A percentile compares a stretch with the other conserved stretches of the same genome.
phyloP scores from a whole-genome alignment of 2,329 filamentous ascomycete genomes.

The Cyphellophora attinorum region DNA sequence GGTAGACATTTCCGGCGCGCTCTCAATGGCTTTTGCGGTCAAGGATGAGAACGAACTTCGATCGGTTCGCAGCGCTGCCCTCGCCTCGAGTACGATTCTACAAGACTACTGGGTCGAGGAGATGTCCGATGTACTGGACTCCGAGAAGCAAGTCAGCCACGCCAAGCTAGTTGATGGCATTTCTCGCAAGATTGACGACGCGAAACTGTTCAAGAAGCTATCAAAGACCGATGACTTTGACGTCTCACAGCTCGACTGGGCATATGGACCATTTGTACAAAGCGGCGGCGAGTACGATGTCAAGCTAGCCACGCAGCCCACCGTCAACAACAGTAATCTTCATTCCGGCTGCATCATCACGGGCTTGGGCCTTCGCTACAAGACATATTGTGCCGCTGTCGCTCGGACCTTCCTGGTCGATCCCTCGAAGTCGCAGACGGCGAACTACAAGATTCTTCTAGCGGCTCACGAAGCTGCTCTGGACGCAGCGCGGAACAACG shows the following conservation, averaged over 20 bases:
- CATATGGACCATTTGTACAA: conserved; percentile 80
- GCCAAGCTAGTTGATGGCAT: conserved; percentile 77
- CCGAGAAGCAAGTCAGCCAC: conserved; percentile 95
- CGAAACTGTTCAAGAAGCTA: conserved; percentile 82
- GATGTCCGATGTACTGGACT: conserved; percentile 91
- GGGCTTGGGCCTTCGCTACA: conserved; percentile 85
- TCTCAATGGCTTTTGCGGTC: conserved; percentile 80
- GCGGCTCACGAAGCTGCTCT: conserved; percentile 81
- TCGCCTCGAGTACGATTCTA: conserved; percentile 89
- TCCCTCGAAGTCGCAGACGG: conserved; percentile 91
- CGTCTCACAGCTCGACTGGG: conserved; percentile 83
- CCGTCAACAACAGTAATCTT: conserved; percentile 63
- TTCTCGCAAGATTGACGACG: conserved; percentile 81
- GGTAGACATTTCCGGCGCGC: conserved; percentile 71
- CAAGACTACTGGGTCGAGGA: conserved; percentile 95
- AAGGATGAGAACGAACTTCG: conserved; percentile 95
- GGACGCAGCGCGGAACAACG: conserved; percentile 82
- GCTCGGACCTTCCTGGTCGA: conserved; percentile 93
- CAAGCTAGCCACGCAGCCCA: conserved; percentile 66
- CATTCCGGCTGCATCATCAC: conserved; percentile 91
- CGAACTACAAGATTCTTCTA: conserved; percentile 81
- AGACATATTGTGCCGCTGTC: conserved; percentile 88
- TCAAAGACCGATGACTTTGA: conserved; percentile 81
- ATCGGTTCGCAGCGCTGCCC: conserved; percentile 85
- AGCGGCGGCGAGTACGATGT: conserved; percentile 94